A percentile compares a stretch with the other conserved stretches of the same genome.
These are phyloP conservation scores for Apiospora phragmitis DNA, from an alignment of 2,329 filamentous ascomycete species.

Conservation along the genomic window DNA sequence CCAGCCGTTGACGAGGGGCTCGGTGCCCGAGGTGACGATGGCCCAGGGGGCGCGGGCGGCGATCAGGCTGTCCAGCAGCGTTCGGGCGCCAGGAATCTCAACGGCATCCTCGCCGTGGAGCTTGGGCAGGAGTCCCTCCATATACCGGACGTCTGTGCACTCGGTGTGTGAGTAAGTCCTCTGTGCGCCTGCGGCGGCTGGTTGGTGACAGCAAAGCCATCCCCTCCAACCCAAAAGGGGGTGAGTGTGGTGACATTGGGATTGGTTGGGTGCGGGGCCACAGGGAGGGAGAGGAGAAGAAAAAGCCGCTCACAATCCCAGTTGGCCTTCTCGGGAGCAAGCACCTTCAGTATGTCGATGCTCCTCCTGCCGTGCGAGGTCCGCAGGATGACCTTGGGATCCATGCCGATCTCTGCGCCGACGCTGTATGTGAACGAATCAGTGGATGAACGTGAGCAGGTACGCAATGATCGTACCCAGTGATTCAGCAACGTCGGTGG, in stretches of 20 bases:
- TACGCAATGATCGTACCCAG: background rate
- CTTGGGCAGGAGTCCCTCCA: constrained; percentile 77
- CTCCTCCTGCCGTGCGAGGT: constrained; percentile 89
- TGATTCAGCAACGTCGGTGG: background rate
- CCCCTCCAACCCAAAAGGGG: background rate
- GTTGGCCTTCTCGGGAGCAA: constrained; percentile 83
- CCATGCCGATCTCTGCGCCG: constrained; percentile 79
- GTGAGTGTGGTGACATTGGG: background rate
- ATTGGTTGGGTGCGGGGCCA: constrained; percentile 15
- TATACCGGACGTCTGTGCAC: constrained; percentile 68
- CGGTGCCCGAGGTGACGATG: constrained; percentile 77
- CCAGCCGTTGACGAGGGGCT: constrained; percentile 71
- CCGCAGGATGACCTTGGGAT: constrained; percentile 80
- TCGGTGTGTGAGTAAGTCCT: constrained; percentile 6
- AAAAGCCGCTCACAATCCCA: constrained; percentile 74
- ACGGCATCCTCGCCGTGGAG: constrained; percentile 75
- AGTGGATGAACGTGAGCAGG: constrained; percentile 13
- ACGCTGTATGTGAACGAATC: constrained; percentile 49
- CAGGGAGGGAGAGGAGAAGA: background rate
- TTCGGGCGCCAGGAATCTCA: constrained; percentile 82
- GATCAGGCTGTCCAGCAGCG: constrained; percentile 68
- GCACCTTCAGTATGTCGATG: constrained; percentile 79
- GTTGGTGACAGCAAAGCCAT: constrained; percentile 1
- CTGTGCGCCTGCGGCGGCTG: background rate
- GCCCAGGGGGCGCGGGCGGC: constrained; percentile 71